Evolutionary conservation across 2,329 filamentous ascomycete species (phyloP).

Genomic region (Penicillium griseofulvum): DNA sequence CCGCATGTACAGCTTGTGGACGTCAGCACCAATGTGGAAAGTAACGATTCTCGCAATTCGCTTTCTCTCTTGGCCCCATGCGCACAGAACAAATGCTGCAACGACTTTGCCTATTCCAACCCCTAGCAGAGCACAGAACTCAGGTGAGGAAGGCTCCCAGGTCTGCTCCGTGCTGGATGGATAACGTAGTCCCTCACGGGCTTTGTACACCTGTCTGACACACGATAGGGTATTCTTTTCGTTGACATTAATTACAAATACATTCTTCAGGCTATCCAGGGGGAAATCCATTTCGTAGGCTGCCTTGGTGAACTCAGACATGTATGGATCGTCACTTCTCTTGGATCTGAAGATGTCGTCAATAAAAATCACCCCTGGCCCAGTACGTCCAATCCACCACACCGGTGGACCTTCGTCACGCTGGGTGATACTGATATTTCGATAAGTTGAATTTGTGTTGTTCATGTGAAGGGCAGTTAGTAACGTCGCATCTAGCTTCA

Average conservation of each 20-base stretch:
- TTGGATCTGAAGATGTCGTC: conserved; percentile 2
- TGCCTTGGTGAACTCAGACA: conserved; percentile 7
- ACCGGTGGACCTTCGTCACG: not conserved
- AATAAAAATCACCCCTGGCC: conserved; percentile 1
- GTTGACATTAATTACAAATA: not conserved
- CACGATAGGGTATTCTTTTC: not conserved
- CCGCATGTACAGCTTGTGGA: conserved; percentile 3
- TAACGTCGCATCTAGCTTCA: not conserved
- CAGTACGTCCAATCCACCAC: conserved; percentile 5
- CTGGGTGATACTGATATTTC: not conserved
- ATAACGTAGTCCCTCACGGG: not conserved
- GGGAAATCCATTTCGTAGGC: conserved; percentile 1
- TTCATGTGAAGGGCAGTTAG: not conserved
- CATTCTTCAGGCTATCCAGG: not conserved
- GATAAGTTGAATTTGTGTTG: not conserved
- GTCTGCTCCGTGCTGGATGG: not conserved
- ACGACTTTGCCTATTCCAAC: not conserved
- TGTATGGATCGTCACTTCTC: not conserved
- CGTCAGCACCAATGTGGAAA: not conserved
- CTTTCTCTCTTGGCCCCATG: not conserved
- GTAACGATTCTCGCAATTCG: not conserved
- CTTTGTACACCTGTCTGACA: not conserved
- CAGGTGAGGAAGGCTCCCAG: not conserved
- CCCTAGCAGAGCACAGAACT: not conserved
- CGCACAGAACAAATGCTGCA: not conserved